These are phyloP conservation scores for Oryza glaberrima DNA, from an alignment of 176 grass and related monocot species.

Conservation along the genomic window DNA sequence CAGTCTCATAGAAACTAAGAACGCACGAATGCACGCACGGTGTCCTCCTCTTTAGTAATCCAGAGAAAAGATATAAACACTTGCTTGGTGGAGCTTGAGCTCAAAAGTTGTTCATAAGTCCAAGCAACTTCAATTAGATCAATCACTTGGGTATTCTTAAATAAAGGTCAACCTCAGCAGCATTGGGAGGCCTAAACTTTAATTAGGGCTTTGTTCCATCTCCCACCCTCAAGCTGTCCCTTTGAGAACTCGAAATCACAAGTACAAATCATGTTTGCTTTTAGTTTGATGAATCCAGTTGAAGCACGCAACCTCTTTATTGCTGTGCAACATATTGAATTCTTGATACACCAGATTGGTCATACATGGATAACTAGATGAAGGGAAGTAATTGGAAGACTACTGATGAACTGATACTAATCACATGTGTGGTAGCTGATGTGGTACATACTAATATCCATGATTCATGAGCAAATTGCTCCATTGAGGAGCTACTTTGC, in stretches of 20 bases:
- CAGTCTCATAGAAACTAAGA: background rate
- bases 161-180: constrained; percentile 8
- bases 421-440: constrained; percentile 1
- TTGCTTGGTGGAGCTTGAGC: constrained; percentile 17
- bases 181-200: background rate
- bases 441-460: background rate
- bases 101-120: background rate
- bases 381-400: background rate
- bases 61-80: background rate
- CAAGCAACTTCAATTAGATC: constrained; percentile 3
- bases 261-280: background rate
- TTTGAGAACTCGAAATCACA: background rate
- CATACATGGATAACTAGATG: background rate
- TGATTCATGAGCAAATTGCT: background rate
- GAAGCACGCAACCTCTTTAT: background rate
- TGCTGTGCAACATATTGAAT: background rate
- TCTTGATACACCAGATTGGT: background rate
- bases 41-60: background rate
- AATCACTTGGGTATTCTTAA: constrained; percentile 7
- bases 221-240: background rate
- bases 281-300: background rate
- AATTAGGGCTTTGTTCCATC: constrained; percentile 7
- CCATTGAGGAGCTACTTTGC: background rate
- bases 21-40: background rate
- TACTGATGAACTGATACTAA: background rate